Evolutionary conservation across 768 basidiomycete genomes (phyloP), one percentile per base, ranked within the genome.

Genomic region (Mrakia hoshinonis): DNA sequence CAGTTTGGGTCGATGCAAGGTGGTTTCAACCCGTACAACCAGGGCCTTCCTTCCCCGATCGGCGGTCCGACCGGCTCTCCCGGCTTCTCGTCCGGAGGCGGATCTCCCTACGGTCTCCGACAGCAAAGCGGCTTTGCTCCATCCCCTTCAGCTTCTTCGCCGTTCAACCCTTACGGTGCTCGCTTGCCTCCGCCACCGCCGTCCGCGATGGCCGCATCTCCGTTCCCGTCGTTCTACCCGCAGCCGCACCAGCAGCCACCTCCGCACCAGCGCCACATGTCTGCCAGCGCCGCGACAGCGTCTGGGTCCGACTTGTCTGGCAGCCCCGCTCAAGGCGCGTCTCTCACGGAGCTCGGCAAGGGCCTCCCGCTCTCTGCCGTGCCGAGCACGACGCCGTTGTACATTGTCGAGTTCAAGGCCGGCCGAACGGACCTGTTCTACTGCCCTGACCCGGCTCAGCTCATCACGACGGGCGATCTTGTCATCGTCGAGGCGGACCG

Each of bases 401-500:
- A 86, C 83, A 94, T 97, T 75, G 89, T 97, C 76, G 90, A 96
- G 79, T 99, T 99, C 84, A 99, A 97, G 81, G 94, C 94, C 0
- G 92, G 92, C 0, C 86, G 95, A 49, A 92, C 92, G 74, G 95
- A 98, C 79, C 81, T 99, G 34, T 98, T 93, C 81, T 98, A 96
- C 79, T 84, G 88, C 73, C 89, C 87, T 0, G 90, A 94, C 76
- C 82, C 84, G 73, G 77, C 83, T 75, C 76, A 85, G 48, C 81
- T 84, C 46, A 86, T 97, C 73, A 85, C 86, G 7, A 87, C 89
- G 26, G 95, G 92, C 2, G 95, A 97, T 77, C 82, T 92, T 47
- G 95, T 98, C 73, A 92, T 97, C 74, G 95, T 98, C 22, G 95
- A 98, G 79, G 95, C 92, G 36, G 95, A 98, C 78, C 84, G 95